Percentiles rank a stretch among this genome's conserved stretches.
Evolutionary conservation across 345 rosid species (phyloP).

Genomic region (Bruguiera parviflora): DNA sequence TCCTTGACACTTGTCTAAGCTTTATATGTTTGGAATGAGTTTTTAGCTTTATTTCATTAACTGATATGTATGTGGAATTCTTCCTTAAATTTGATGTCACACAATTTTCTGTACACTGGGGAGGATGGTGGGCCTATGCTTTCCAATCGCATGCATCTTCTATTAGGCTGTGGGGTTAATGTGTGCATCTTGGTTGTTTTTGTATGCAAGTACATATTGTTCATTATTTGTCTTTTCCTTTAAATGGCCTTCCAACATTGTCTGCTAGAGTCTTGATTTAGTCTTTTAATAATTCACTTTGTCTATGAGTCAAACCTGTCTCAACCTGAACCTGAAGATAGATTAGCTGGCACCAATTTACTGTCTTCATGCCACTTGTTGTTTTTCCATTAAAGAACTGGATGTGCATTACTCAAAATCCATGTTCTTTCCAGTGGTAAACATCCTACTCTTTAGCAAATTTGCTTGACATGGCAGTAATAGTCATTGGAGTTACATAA

Average conservation of each 20-base stretch:
- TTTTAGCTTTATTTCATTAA: background rate
- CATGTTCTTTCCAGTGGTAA: background rate
- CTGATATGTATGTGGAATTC: background rate
- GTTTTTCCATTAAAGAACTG: background rate
- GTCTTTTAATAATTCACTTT: too few relatives aligned
- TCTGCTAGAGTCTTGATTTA: too few relatives aligned
- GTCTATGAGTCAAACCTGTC: background rate
- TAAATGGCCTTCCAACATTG: too few relatives aligned
- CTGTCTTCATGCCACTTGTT: background rate
- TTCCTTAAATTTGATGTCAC: background rate
- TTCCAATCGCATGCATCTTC: background rate
- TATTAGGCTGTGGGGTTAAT: background rate
- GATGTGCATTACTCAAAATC: background rate
- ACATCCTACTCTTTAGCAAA: background rate
- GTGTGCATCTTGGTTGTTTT: background rate
- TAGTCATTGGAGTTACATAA: background rate
- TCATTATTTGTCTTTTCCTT: too few relatives aligned
- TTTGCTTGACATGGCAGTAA: constrained; percentile 4
- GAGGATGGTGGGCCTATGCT: background rate
- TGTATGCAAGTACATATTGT: background rate
- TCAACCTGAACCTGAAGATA: background rate
- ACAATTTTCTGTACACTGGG: background rate
- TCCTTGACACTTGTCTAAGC: background rate
- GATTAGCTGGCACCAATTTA: background rate
- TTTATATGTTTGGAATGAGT: background rate